Evolutionary conservation across 345 rosid genomes (phyloP).

Genomic region (Pistacia atlantica): DNA sequence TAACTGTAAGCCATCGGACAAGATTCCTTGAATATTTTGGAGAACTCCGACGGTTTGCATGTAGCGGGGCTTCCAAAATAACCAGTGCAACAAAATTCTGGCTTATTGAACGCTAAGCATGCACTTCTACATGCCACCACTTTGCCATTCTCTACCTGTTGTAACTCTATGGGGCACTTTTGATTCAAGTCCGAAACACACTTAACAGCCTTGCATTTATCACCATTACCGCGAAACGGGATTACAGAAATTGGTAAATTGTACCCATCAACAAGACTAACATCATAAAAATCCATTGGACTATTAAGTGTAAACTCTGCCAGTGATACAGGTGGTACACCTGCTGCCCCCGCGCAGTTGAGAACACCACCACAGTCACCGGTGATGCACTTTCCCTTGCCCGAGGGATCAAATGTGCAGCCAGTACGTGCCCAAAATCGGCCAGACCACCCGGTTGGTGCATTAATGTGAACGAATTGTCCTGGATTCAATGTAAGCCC

Average conservation of each 20-base stretch:
- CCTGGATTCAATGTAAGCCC: slow-evolving; percentile 40
- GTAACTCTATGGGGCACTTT: slow-evolving; percentile 40
- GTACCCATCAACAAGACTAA: slow-evolving; percentile 51
- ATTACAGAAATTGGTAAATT: slow-evolving; percentile 38
- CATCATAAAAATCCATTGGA: slow-evolving; percentile 40
- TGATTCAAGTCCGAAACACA: slow-evolving; percentile 38
- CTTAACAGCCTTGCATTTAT: slow-evolving; percentile 23
- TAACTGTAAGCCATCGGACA: slow-evolving; percentile 53
- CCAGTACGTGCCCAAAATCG: slow-evolving; percentile 52
- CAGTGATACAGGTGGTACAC: slow-evolving; percentile 48
- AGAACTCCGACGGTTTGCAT: slow-evolving; percentile 50
- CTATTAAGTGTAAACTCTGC: slow-evolving; percentile 50
- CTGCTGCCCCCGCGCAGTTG: slow-evolving; percentile 41
- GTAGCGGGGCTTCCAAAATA: slow-evolving; percentile 38
- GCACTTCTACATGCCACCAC: slow-evolving; percentile 55
- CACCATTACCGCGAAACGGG: slow-evolving; percentile 31
- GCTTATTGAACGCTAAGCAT: slow-evolving; percentile 40
- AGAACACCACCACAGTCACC: slow-evolving; percentile 49
- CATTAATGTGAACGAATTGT: slow-evolving; percentile 26
- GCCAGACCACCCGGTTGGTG: slow-evolving; percentile 51
- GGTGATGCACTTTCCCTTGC: slow-evolving; percentile 36
- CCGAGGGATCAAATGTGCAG: slow-evolving; percentile 38
- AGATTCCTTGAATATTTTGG: slow-evolving; percentile 43
- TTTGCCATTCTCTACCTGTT: slow-evolving; percentile 22
- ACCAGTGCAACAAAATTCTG: slow-evolving; percentile 49